phyloP scores from a whole-genome alignment of 805 yeast genomes.

The Starmerella bacillaris region DNA sequence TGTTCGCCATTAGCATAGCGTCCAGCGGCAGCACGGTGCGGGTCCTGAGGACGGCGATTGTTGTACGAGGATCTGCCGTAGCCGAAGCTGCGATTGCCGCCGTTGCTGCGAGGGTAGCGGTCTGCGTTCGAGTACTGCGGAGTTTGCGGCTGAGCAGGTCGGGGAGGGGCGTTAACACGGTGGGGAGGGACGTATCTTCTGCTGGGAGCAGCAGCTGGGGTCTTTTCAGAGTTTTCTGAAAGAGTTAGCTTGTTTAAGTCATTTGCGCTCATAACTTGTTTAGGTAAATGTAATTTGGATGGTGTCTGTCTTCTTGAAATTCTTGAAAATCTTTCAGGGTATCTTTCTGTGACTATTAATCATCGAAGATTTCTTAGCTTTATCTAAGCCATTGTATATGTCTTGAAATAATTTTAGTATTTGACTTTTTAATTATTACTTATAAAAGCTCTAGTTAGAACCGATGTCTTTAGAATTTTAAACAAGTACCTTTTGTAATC shows the following conservation, averaged over 20 bases:
- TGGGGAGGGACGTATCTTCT: slow-evolving; percentile 42
- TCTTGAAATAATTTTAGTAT: too few species aligned
- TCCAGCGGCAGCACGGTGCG: slow-evolving; percentile 29
- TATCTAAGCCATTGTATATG: too few species aligned
- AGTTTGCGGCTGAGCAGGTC: slow-evolving; percentile 16
- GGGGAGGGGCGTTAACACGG: slow-evolving; percentile 19
- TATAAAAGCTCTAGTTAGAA: too few species aligned
- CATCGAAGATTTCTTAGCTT: too few species aligned
- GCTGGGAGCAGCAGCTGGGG: slow-evolving; percentile 11
- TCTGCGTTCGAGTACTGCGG: slow-evolving; percentile 21
- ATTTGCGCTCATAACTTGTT: slow-evolving; percentile 13
- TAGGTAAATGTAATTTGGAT: too few species aligned
- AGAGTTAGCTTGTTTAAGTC: slow-evolving; percentile 13
- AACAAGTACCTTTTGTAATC: too few species aligned
- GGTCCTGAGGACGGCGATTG: slow-evolving; percentile 7
- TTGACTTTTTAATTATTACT: too few species aligned
- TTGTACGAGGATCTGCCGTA: slow-evolving; percentile 30
- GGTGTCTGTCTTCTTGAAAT: too few species aligned
- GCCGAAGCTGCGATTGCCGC: slow-evolving; percentile 22
- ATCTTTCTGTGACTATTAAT: too few species aligned
- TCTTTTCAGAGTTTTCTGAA: slow-evolving; percentile 5
- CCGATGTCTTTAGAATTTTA: too few species aligned
- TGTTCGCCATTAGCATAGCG: slow-evolving; percentile 76
- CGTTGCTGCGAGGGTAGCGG: slow-evolving; percentile 22
- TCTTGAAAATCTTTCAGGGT: too few species aligned